phyloP scores from a whole-genome alignment of 495 filamentous ascomycete species.

The Penicillium salamii region DNA sequence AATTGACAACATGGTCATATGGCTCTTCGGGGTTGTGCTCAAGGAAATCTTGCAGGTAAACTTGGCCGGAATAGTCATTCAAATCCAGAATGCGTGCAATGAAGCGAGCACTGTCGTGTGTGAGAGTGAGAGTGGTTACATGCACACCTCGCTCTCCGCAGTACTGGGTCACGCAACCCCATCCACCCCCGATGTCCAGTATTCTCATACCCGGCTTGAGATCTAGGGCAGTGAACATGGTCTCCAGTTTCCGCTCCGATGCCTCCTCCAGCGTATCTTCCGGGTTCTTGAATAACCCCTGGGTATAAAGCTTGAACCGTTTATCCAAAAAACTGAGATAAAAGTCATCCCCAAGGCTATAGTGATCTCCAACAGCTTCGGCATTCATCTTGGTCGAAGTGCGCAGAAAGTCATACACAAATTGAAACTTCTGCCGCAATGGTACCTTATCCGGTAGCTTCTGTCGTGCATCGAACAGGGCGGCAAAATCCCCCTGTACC shows the following conservation, averaged over 20 bases:
- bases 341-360: slow-evolving; percentile 13
- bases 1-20: slow-evolving; percentile 11
- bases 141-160: slow-evolving; percentile 19
- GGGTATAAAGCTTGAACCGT: slow-evolving; percentile 14
- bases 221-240: slow-evolving; percentile 8
- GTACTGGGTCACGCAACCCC: slow-evolving; percentile 22
- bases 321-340: slow-evolving; percentile 16
- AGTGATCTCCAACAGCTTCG: slow-evolving; percentile 16
- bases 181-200: slow-evolving; percentile 20
- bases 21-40: slow-evolving; percentile 7
- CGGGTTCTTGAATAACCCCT: slow-evolving; percentile 9
- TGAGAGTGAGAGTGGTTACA: slow-evolving; percentile 11
- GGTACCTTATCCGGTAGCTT: slow-evolving; percentile 8
- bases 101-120: slow-evolving; percentile 9
- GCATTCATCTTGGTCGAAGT: slow-evolving; percentile 11
- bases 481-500: slow-evolving; percentile 8
- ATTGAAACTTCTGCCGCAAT: slow-evolving; percentile 12
- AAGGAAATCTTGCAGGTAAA: slow-evolving; percentile 12
- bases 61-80: slow-evolving; percentile 5
- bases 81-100: slow-evolving; percentile 7
- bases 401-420: slow-evolving; percentile 14
- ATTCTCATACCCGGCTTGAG: slow-evolving; percentile 13
- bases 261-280: slow-evolving; percentile 16
- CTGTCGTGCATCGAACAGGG: slow-evolving; percentile 6
- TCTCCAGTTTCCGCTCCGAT: slow-evolving; percentile 15